phyloP scores from a whole-genome alignment of 495 filamentous ascomycete species.

The Aspergillus wentii region DNA sequence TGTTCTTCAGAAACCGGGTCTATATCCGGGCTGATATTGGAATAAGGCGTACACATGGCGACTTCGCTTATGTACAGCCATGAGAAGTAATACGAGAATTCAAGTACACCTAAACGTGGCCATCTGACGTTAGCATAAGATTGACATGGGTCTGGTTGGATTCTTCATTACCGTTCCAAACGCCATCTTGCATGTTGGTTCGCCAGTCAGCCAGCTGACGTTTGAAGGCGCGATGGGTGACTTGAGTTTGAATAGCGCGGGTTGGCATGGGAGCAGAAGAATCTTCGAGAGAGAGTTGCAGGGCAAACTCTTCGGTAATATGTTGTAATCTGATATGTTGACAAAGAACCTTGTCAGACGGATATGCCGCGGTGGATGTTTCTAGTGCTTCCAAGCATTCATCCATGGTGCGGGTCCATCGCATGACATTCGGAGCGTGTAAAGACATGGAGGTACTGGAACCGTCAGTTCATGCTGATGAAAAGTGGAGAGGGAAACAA shows the following conservation, averaged over 20 bases:
- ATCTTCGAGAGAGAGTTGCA: constrained; percentile 70
- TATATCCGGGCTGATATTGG: too few species aligned
- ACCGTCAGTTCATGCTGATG: background rate
- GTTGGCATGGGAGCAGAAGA: constrained; percentile 45
- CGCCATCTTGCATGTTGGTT: too few species aligned
- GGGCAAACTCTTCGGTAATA: constrained; percentile 67
- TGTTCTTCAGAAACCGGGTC: too few species aligned
- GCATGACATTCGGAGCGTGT: constrained; percentile 66
- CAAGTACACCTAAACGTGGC: background rate
- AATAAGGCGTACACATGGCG: background rate
- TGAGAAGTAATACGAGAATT: constrained; percentile 3
- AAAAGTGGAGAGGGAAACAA: too few species aligned
- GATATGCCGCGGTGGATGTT: constrained; percentile 58
- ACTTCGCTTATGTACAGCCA: background rate
- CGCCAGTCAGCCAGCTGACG: too few species aligned
- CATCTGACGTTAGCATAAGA: too few species aligned
- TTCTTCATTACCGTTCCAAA: too few species aligned
- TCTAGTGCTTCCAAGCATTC: constrained; percentile 69
- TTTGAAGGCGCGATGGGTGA: too few species aligned
- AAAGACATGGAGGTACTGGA: constrained; percentile 67
- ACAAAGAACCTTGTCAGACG: constrained; percentile 63
- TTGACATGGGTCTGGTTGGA: too few species aligned
- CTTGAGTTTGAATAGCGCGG: too few species aligned
- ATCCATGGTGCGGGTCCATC: constrained; percentile 69
- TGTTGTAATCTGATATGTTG: constrained; percentile 65